Conservation (phyloP, 2,329 filamentous ascomycete species). For the Monilinia fructicola region DNA sequence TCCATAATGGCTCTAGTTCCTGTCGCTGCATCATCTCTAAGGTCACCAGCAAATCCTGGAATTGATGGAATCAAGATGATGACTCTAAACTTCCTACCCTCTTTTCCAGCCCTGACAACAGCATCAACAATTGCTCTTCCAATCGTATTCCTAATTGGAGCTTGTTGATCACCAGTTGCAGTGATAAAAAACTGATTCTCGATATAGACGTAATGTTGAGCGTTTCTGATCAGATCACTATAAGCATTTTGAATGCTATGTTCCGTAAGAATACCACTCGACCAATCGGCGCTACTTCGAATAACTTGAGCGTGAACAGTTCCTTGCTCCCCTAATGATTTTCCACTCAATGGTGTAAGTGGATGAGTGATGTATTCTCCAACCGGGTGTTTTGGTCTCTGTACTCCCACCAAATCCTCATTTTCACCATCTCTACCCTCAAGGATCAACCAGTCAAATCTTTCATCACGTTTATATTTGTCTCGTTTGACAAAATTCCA, state of each 20-base stretch:
- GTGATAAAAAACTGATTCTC: constrained; percentile 99
- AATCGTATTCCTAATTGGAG: constrained; percentile 83
- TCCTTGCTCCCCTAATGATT: constrained; percentile 62
- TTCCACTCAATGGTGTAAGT: constrained; percentile 64
- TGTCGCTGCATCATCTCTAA: constrained; percentile 76
- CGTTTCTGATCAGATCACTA: constrained; percentile 77
- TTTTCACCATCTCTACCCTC: constrained; percentile 73
- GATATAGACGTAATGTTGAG: constrained; percentile 92
- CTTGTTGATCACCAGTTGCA: constrained; percentile 84
- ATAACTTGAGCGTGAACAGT: constrained; percentile 80
- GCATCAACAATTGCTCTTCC: constrained; percentile 90
- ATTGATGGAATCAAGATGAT: constrained; percentile 90
- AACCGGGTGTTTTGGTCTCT: constrained; percentile 83
- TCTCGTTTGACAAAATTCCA: constrained; percentile 98
- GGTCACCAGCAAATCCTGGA: constrained; percentile 89
- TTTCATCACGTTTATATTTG: constrained; percentile 88
- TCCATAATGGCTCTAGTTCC: constrained; percentile 95
- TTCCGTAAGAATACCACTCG: constrained; percentile 81
- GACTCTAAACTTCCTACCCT: constrained; percentile 83
- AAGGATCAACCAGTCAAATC: constrained; percentile 82
- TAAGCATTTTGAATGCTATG: constrained; percentile 89
- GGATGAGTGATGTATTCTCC: constrained; percentile 87
- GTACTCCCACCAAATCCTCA: constrained; percentile 84
- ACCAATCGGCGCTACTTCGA: constrained; percentile 92
- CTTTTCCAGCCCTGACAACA: constrained; percentile 75